These are phyloP conservation scores for Syzygium aromaticum DNA, from an alignment of 345 rosid species.

Conservation along the genomic window DNA sequence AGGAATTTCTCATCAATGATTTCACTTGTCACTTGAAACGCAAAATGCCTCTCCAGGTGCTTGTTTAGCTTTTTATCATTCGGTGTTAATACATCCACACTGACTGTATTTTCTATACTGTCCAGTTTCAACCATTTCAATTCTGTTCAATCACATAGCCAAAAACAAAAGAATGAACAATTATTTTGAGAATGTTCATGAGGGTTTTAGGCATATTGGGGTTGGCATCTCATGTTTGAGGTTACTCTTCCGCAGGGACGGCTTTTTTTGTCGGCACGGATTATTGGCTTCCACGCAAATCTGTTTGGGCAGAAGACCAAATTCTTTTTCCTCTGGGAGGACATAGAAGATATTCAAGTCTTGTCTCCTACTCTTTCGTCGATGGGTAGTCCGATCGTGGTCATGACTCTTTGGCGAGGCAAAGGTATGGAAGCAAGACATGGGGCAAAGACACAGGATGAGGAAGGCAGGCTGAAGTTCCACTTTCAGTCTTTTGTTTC, in stretches of 20 bases:
- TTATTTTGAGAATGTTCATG: background rate
- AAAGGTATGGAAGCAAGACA: conserved; percentile 86
- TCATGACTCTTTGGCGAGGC: conserved; percentile 66
- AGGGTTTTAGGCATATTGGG: background rate
- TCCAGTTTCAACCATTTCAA: background rate
- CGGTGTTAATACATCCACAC: background rate
- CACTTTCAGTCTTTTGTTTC: conserved; percentile 95
- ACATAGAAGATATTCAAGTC: conserved; percentile 79
- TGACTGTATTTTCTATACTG: background rate
- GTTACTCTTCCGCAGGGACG: conserved; percentile 61
- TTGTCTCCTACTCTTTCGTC: conserved; percentile 77
- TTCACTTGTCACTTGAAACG: conserved; percentile 95
- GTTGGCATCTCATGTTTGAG: background rate
- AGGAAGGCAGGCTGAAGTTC: conserved; percentile 90
- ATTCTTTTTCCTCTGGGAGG: conserved; percentile 97
- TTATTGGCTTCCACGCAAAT: conserved; percentile 88
- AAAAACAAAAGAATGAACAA: background rate
- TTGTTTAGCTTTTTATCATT: background rate
- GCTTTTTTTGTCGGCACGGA: conserved; percentile 83
- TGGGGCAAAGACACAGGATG: conserved; percentile 84
- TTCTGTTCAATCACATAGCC: background rate
- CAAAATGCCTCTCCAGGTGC: conserved; percentile 93
- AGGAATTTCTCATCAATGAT: conserved; percentile 96
- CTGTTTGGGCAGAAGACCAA: conserved; percentile 88
- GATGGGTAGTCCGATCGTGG: conserved; percentile 88